Base-by-base conservation (phyloP, 805 yeast species). In the Pichia californica region DNA sequence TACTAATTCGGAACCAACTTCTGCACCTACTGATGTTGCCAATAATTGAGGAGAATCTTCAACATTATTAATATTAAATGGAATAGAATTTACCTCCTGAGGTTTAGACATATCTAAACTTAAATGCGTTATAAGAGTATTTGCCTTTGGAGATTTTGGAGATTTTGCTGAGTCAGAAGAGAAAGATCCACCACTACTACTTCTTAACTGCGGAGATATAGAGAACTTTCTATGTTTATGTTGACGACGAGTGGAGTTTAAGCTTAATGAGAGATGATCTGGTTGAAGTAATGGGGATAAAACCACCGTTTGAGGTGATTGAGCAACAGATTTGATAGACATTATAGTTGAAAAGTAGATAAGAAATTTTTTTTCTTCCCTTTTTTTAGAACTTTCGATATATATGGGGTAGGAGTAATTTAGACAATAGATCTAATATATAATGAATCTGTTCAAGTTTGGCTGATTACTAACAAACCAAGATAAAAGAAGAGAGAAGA, bases 11-110 rank as follows among this genome's bases (percentile, higher is more conserved):
- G 64, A 64, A 7, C 57, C 63, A 20, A 56, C 45, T n/a, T 59
- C 66, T 7, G 49, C 51, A 4, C 66, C 67, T 5, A 61, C 63
- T 0, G 68, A 63, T 1, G 65, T 58, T 3, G 68, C 69, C 30
- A 62, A 49, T 36, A 65, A 52, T 25, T 52, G 56, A 9, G 68
- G 67, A 7, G 68, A 59, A 16, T 31, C 41, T 13, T 34, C 39
- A 2, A 40, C 31, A 16, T 28, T 38, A 5, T 20, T 16, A 4
- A 14, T 21, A 10, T 15, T 18, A 11, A 14, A 15, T 19, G 34
- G 9, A 7, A 30, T 11, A 25, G 32, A 20, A 25, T 11, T 7
- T 28, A 18, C 27, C 6, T 36, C 29, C 20, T 34, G 38, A 14
- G 38, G 40, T 19, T 26, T 36, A 4, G 29, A 25, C 25, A 35